A percentile compares a stretch with the other conserved stretches of the same genome.
phyloP scores from a whole-genome alignment of 1,284 basidiomycete genomes.

The Pseudozyma thailandica region DNA sequence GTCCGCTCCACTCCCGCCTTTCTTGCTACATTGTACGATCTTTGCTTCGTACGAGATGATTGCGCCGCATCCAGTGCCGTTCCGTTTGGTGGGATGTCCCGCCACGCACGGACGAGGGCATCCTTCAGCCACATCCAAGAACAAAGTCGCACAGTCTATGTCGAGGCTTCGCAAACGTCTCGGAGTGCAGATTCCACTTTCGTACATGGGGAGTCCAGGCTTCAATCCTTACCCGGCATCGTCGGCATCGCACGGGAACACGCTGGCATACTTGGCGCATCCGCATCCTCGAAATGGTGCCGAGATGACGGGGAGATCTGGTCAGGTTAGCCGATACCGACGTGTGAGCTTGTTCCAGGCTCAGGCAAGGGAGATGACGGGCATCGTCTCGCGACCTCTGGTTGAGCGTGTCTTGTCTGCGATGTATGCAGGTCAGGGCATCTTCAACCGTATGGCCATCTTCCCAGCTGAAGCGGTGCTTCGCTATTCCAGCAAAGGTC shows the following conservation, averaged over 20 bases:
- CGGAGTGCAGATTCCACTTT: constrained; percentile 37
- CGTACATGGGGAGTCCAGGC: constrained; percentile 23
- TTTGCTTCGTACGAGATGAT: constrained; percentile 36
- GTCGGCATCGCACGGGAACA: neutral
- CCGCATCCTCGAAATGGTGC: constrained; percentile 23
- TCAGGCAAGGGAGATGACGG: constrained; percentile 36
- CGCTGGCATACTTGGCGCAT: constrained; percentile 24
- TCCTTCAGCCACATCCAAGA: constrained; percentile 12
- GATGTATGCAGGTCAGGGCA: constrained; percentile 23
- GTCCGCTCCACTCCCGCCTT: constrained; percentile 13
- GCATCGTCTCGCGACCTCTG: constrained; percentile 37
- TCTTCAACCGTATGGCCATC: constrained; percentile 16
- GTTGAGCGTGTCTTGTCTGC: constrained; percentile 31
- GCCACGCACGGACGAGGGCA: constrained; percentile 26
- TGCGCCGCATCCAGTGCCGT: constrained; percentile 18
- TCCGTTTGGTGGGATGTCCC: constrained; percentile 32
- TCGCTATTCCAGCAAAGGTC: constrained; percentile 10
- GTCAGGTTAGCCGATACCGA: constrained; percentile 19
- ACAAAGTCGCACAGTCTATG: constrained; percentile 20
- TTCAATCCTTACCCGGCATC: constrained; percentile 12
- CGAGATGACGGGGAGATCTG: constrained; percentile 24
- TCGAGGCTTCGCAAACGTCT: constrained; percentile 31
- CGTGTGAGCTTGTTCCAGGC: constrained; percentile 37
- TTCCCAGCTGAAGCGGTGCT: constrained; percentile 42
- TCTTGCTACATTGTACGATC: constrained; percentile 44